Conservation (phyloP, 2,329 filamentous ascomycete genomes). For the Nemania sp. region DNA sequence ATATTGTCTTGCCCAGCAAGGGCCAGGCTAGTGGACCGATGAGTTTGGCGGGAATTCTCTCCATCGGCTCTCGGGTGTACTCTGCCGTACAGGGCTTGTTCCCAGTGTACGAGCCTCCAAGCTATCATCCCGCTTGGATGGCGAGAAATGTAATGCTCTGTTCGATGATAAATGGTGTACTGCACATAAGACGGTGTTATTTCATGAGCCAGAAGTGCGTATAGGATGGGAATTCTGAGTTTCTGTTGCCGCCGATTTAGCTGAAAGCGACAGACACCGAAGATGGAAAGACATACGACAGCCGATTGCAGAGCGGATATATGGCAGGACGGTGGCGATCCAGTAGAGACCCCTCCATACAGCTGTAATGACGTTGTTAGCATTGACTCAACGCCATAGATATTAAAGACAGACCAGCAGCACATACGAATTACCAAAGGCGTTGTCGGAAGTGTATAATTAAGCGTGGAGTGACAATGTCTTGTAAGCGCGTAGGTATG, state of each 20-base stretch:
- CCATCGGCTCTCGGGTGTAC: constrained; percentile 3
- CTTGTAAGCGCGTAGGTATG: too few relatives aligned
- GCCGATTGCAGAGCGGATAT: constrained; percentile 24
- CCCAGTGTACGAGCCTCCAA: constrained; percentile 4
- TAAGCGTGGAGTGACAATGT: constrained; percentile 16
- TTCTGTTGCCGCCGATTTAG: constrained; percentile 6
- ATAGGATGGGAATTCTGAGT: constrained; percentile 4
- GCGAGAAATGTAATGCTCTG: constrained; percentile 7
- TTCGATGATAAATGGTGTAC: constrained; percentile 9
- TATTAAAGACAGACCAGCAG: constrained; percentile 33
- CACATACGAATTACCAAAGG: constrained; percentile 27
- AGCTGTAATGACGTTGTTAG: constrained; percentile 22
- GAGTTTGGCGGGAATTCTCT: constrained; percentile 5
- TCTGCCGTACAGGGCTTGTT: constrained; percentile 4
- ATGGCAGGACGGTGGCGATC: constrained; percentile 18
- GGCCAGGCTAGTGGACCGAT: constrained; percentile 4
- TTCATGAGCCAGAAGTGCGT: constrained; percentile 13
- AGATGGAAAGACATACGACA: constrained; percentile 9
- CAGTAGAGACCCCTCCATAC: constrained; percentile 20
- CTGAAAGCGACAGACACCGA: constrained; percentile 13
- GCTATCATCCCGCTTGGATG: constrained; percentile 8
- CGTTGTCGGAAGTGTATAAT: constrained; percentile 26
- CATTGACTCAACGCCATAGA: constrained; percentile 34
- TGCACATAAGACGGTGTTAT: constrained; percentile 14
- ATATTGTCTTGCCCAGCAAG: constrained; percentile 3